Evolutionary conservation across 345 rosid species (phyloP).

Genomic region (Moringa oleifera): DNA sequence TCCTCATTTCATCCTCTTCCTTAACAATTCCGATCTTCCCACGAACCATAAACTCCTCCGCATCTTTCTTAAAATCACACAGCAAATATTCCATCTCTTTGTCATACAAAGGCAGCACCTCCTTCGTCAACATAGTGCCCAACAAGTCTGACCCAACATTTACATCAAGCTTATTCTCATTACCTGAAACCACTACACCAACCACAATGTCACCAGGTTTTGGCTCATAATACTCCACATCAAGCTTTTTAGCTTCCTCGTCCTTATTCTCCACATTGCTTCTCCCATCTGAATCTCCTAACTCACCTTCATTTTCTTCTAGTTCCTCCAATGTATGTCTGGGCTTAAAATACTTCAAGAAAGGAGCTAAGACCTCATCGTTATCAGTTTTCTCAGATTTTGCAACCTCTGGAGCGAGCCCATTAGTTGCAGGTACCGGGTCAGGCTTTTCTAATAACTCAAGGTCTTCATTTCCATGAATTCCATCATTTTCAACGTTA

Average conservation of each 20-base stretch:
- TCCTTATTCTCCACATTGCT: constrained; percentile 10
- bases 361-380: constrained; percentile 73
- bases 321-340: constrained; percentile 28
- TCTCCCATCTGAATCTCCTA: constrained; percentile 23
- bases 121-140: constrained; percentile 95
- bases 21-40: constrained; percentile 88
- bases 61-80: constrained; percentile 59
- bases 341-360: constrained; percentile 71
- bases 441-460: constrained; percentile 65
- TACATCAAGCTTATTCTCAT: constrained; percentile 88
- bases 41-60: constrained; percentile 47
- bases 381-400: constrained; percentile 25
- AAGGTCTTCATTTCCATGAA: constrained; percentile 45
- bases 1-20: constrained; percentile 49
- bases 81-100: constrained; percentile 63
- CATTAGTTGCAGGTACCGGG: constrained; percentile 29
- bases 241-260: constrained; percentile 35
- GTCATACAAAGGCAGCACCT: constrained; percentile 73
- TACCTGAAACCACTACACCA: constrained; percentile 97
- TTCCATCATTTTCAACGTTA: constrained; percentile 19
- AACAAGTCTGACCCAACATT: constrained; percentile 79
- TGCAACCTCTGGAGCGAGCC: constrained; percentile 24
- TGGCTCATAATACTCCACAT: constrained; percentile 76
- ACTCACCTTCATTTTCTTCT: constrained; percentile 19
- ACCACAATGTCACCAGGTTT: constrained; percentile 77